These are phyloP conservation scores for Candida gigantensis DNA, from an alignment of 1,139 yeast species.

Conservation along the genomic window DNA sequence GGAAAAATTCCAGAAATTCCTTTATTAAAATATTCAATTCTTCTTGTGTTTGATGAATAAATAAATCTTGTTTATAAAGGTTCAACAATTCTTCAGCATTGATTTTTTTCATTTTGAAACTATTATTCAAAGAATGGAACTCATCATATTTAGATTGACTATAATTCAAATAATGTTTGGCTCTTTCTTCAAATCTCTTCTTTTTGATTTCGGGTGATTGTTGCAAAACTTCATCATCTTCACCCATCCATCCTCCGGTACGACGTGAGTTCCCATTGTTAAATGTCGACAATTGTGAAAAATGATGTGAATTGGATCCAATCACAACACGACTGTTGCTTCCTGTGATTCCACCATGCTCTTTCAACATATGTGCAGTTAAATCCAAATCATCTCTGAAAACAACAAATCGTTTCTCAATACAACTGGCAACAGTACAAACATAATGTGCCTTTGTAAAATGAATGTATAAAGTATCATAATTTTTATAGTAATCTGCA, in stretches of 20 bases:
- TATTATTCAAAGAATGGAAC: slow-evolving; percentile 52
- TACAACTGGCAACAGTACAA: slow-evolving; percentile 79
- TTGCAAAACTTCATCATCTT: slow-evolving; percentile 33
- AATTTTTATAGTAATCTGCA: slow-evolving; percentile 80
- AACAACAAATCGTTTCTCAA: slow-evolving; percentile 89
- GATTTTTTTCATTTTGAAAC: slow-evolving; percentile 48
- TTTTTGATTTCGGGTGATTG: slow-evolving; percentile 51
- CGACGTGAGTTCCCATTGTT: slow-evolving; percentile 10
- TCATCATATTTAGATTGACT: slow-evolving; percentile 45
- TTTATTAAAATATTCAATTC: slow-evolving; percentile 56
- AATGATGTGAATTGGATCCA: slow-evolving; percentile 52
- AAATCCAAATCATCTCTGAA: slow-evolving; percentile 84
- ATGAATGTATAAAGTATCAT: slow-evolving; percentile 72
- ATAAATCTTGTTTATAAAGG: slow-evolving; percentile 52
- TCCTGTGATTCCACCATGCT: slow-evolving; percentile 67
- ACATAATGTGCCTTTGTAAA: slow-evolving; percentile 72
- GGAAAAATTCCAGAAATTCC: slow-evolving; percentile 59
- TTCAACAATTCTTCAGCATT: slow-evolving; percentile 50
- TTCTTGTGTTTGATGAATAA: slow-evolving; percentile 38
- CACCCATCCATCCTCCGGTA: slow-evolving; percentile 11
- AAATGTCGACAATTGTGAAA: slow-evolving; percentile 70
- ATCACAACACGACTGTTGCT: slow-evolving; percentile 43
- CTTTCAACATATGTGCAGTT: slow-evolving; percentile 83
- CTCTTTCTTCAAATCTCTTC: slow-evolving; percentile 78
- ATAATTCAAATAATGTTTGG: slow-evolving; percentile 71